Base-by-base conservation (phyloP, 2,329 filamentous ascomycete species). In the Claviceps citrina region DNA sequence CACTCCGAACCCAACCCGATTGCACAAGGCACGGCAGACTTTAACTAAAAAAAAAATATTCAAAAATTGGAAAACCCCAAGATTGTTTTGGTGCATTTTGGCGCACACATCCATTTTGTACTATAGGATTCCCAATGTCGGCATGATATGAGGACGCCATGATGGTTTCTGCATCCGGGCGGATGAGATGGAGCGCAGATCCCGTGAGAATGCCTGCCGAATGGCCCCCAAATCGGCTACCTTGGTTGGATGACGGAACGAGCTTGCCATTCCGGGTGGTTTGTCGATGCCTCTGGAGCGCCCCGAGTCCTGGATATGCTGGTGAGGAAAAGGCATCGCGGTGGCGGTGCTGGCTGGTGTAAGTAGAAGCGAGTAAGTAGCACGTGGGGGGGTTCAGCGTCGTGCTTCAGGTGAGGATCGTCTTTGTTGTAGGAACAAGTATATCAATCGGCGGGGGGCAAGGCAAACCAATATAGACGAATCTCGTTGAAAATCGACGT, bases 1-100 rank as follows among this genome's bases (percentile, higher is more conserved):
- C 65, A 71, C 38, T 51, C 48, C 28, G 69, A 71, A 35, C 60
- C 65, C 2, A 62, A 66, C 36, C 47, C 62, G 9, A 63, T 62
- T 32, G 64, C 65, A 0, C 65, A 66, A 45, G 72, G 70, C 4
- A 64, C 63, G 3, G 70, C 67, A 6, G 57, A 63, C 35, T 76
- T 75, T 51, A 62, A 74, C 54, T 73, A 61, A 44, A 30, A 12
- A 1, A 5, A 24, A 13, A 15, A 13, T n/a, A n/a, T n/a, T n/a
- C n/a, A n/a, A n/a, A n/a, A n/a, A n/a, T n/a, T n/a, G n/a, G n/a
- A n/a, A n/a, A n/a, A n/a, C n/a, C n/a, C n/a, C n/a, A n/a, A n/a
- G n/a, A n/a, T n/a, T n/a, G n/a, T n/a, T n/a, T 24, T 8, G 8
- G 22, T 24, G 8, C 22, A 5, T 4, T 8, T 15, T 15, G 15